These are phyloP conservation scores for Canariomyces notabilis DNA, from an alignment of 2,329 filamentous ascomycete species.

Conservation along the genomic window DNA sequence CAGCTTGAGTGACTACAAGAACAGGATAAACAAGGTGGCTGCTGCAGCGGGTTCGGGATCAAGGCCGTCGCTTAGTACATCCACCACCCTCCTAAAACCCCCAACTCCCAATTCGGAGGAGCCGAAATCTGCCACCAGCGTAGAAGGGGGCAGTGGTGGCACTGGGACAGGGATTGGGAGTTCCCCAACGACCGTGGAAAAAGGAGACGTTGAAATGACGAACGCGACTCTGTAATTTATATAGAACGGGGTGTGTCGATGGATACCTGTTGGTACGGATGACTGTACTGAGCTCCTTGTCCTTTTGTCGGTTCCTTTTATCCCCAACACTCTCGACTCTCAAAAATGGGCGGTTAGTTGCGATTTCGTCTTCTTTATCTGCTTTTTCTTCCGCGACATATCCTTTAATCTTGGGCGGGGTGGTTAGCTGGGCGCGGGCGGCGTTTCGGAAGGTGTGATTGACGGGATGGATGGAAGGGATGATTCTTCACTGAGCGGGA, in stretches of 20 bases:
- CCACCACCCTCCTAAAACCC: constrained; percentile 33
- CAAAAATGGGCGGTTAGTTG: background rate
- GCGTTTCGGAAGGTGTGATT: background rate
- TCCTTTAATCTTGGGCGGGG: background rate
- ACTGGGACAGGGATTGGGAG: background rate
- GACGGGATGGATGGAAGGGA: background rate
- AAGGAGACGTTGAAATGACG: too few species aligned
- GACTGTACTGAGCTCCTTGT: too few species aligned
- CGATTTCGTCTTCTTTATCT: background rate
- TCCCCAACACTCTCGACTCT: background rate
- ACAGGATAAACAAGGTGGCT: constrained; percentile 50
- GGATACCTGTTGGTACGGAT: too few species aligned
- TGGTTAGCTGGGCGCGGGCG: background rate
- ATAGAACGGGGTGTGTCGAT: background rate
- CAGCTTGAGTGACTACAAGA: constrained; percentile 62
- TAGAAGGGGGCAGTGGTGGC: background rate
- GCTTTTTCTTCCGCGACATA: background rate
- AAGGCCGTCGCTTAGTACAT: constrained; percentile 31
- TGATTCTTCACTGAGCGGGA: too few species aligned
- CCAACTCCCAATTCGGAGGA: constrained; percentile 16
- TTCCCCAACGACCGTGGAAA: constrained; percentile 9
- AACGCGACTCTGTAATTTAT: constrained; percentile 8
- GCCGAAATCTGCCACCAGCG: constrained; percentile 21
- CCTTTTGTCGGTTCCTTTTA: too few species aligned
- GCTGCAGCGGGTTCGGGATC: constrained; percentile 18